Evolutionary conservation across 1,284 basidiomycete genomes (phyloP).

Genomic region (Irpex sp.): DNA sequence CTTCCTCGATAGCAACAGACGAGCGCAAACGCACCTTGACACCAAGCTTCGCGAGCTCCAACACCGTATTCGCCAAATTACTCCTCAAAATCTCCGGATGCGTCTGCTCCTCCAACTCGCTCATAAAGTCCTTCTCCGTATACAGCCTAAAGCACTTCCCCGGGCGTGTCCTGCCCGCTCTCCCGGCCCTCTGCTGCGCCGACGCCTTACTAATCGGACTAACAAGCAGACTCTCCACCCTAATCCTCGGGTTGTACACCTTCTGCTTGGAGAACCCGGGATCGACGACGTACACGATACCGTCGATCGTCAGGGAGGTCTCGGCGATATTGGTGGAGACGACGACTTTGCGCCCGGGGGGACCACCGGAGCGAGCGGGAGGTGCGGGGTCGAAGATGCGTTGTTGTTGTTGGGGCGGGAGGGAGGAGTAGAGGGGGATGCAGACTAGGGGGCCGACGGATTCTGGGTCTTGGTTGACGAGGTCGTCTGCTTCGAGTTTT

Average conservation of each 20-base stretch:
- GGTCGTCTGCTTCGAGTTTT: constrained; percentile 83
- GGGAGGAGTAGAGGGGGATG: constrained; percentile 90
- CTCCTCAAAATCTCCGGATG: constrained; percentile 94
- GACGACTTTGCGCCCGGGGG: constrained; percentile 91
- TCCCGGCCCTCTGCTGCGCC: constrained; percentile 94
- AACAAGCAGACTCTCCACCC: constrained; percentile 93
- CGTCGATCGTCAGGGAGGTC: constrained; percentile 96
- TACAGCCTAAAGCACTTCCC: constrained; percentile 98
- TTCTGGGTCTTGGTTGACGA: constrained; percentile 66
- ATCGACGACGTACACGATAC: constrained; percentile 98
- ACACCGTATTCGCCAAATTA: constrained; percentile 91
- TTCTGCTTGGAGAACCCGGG: constrained; percentile 98
- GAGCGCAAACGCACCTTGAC: constrained; percentile 62
- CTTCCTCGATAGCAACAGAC: too few relatives aligned
- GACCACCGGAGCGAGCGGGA: constrained; percentile 58
- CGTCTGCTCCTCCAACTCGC: constrained; percentile 93
- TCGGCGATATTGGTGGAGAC: constrained; percentile 98
- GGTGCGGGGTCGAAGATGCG: constrained; percentile 93
- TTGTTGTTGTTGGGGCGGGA: constrained; percentile 92
- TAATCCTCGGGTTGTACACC: constrained; percentile 94
- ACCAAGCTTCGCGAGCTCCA: constrained; percentile 93
- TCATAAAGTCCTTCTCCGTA: constrained; percentile 97
- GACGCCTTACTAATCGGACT: constrained; percentile 96
- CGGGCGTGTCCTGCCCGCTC: constrained; percentile 92
- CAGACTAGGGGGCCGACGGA: constrained; percentile 85